These are phyloP conservation scores for Saprolegnia parasitica DNA, from an alignment of 352 stramenopile species.

Conservation along the genomic window DNA sequence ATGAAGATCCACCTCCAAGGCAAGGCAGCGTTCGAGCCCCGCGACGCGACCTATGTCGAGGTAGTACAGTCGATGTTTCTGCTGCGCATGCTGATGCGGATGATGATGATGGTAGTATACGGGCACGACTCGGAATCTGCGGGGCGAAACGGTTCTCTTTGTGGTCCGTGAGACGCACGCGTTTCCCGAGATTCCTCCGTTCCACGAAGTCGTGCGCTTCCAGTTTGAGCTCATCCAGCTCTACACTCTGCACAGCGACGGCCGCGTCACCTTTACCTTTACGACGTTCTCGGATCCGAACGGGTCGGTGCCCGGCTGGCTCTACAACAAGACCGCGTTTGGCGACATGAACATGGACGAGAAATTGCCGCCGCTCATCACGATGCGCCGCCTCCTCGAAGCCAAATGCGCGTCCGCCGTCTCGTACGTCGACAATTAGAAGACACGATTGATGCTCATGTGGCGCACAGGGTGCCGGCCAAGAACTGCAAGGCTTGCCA, in stretches of 20 bases:
- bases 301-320: neutral
- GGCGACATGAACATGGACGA: neutral
- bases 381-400: conserved; percentile 2
- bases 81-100: neutral
- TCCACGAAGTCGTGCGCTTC: conserved; percentile 10
- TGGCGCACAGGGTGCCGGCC: neutral
- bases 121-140: neutral
- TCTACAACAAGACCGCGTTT: conserved; percentile 16
- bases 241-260: conserved; percentile 9
- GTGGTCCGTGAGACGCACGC: neutral
- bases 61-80: neutral
- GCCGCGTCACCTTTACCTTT: neutral
- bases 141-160: neutral
- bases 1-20: neutral
- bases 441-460: neutral
- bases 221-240: neutral
- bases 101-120: neutral
- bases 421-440: neutral
- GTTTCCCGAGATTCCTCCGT: neutral
- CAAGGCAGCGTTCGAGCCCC: conserved; percentile 19
- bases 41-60: conserved; percentile 16
- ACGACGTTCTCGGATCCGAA: neutral
- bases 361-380: neutral
- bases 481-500: neutral
- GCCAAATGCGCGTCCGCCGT: neutral